phyloP scores from a whole-genome alignment of 2,329 filamentous ascomycete species.

The Biscogniauxia mediterranea region DNA sequence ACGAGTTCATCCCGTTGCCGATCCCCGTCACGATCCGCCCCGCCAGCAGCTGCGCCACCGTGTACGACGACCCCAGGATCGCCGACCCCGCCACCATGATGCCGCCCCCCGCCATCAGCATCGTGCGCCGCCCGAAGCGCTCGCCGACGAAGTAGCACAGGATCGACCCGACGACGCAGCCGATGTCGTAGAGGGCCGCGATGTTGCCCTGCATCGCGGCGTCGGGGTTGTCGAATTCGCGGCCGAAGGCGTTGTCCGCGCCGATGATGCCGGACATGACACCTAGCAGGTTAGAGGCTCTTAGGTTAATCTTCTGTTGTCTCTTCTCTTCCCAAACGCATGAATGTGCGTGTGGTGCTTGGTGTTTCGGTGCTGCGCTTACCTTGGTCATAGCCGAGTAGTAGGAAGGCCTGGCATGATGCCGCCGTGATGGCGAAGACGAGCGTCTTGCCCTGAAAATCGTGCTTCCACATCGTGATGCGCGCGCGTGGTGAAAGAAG shows the following conservation, averaged over 20 bases:
- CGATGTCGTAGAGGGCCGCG: conserved; percentile 35
- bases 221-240: conserved; percentile 37
- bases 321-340: background rate
- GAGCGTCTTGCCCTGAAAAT: conserved; percentile 15
- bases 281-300: conserved; percentile 11
- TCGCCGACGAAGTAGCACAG: conserved; percentile 38
- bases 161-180: conserved; percentile 32
- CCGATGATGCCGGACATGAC: conserved; percentile 36
- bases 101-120: conserved; percentile 39
- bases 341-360: background rate
- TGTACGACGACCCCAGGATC: conserved; percentile 39
- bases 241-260: conserved; percentile 39
- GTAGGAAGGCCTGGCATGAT: conserved; percentile 39
- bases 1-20: conserved; percentile 39
- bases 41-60: conserved; percentile 42
- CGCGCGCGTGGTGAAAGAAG: too few relatives aligned
- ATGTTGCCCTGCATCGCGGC: conserved; percentile 38
- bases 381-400: conserved; percentile 35
- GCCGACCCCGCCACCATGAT: conserved; percentile 45
- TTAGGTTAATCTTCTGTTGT: background rate
- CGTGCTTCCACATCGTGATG: conserved; percentile 16
- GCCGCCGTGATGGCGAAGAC: conserved; percentile 30
- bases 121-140: conserved; percentile 39
- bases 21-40: conserved; percentile 46
- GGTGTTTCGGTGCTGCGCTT: background rate